phyloP scores from a whole-genome alignment of 306 rosid species.

The Trifolium repens region DNA sequence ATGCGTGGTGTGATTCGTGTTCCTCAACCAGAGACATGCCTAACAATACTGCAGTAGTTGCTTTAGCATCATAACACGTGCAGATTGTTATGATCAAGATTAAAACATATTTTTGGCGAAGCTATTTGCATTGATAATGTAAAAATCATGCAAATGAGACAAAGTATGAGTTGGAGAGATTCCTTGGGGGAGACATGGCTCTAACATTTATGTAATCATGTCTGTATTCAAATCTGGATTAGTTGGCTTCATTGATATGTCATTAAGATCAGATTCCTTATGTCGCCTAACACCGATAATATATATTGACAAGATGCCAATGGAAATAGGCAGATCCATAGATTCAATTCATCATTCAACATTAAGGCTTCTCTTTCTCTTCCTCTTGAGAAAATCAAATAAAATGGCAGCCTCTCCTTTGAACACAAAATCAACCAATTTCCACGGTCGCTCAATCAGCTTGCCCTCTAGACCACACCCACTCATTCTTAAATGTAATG shows the following conservation, averaged over 20 bases:
- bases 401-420: conserved; percentile 45
- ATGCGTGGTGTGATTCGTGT: not conserved
- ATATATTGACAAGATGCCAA: conserved; percentile 38
- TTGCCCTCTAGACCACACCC: conserved; percentile 43
- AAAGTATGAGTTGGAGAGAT: conserved; percentile 5
- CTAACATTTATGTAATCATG: conserved; percentile 4
- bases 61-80: not conserved
- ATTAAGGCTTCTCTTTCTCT: conserved; percentile 28
- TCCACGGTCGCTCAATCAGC: conserved; percentile 42
- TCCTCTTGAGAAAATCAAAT: not conserved
- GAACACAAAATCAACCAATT: conserved; percentile 30
- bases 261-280: conserved; percentile 36
- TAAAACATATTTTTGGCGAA: not conserved
- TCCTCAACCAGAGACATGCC: not conserved
- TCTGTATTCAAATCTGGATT: conserved; percentile 39
- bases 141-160: not conserved
- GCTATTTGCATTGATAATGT: not conserved
- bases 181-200: not conserved
- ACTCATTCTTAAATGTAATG: conserved; percentile 35
- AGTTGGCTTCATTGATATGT: conserved; percentile 37
- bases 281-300: conserved; percentile 28
- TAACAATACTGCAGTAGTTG: not conserved
- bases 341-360: conserved; percentile 28
- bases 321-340: conserved; percentile 25
- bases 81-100: not conserved